Evolutionary conservation across 495 filamentous ascomycete species (phyloP), one percentile per base, ranked within the genome.

Genomic region (Talaromyces liani): DNA sequence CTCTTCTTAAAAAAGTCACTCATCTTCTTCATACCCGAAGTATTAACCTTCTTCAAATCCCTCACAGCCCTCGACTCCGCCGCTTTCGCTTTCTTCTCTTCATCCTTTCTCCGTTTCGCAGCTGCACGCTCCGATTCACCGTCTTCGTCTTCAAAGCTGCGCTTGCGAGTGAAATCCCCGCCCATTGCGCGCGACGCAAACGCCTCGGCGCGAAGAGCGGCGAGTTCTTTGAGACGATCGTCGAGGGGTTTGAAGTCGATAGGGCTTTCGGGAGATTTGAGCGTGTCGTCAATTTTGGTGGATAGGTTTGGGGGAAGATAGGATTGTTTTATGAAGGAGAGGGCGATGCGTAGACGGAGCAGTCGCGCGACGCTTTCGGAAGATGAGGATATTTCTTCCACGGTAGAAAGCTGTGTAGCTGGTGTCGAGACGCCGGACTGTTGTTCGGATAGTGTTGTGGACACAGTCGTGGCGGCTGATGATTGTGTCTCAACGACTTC

Each of bases 11-110:
- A 98, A 73, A 98, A 98, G 65, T 87, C 84, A 67, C 91, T 97
- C 86, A 98, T 84, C 81, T 97, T 98, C 82, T 90, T 91, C 94
- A 99, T 99, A 27, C 94, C 95, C 16, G 69, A 84, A 0, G 87
- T 91, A 71, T 97, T 89, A 14, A 90, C 93, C 77, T 97, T 98
- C 72, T 88, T 88, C 68, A 99, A 70, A 45, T 93, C 82, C 67
- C 82, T 86, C 1, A 96, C 85, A 0, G 83, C 92, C 20, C 84
- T 79, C 66, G 88, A 93, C 75, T 91, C 84, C 14, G 80, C 79
- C 7, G 81, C 82, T 72, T 91, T 91, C 66, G 85, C 86, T 60
- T 84, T 84, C 76, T 86, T 88, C 74, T 89, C 87, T 22, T 91
- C 86, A 67, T 80, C 83, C 68, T 85, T 85, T 36, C 83, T 81